These are phyloP conservation scores for Starmerella ratchasimensis DNA, from an alignment of 805 yeast genomes.

Conservation along the genomic window DNA sequence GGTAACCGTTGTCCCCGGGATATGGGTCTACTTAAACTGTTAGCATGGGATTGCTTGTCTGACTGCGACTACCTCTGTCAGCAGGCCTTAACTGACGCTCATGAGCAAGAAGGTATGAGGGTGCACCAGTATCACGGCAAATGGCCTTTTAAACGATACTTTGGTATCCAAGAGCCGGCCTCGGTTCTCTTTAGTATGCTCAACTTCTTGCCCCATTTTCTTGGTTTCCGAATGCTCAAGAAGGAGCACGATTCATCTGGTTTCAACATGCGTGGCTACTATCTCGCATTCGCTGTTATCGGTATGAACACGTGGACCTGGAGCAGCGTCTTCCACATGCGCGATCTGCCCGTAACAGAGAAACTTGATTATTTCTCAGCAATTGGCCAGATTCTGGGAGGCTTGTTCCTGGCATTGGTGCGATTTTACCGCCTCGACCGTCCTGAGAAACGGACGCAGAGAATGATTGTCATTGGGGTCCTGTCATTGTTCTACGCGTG, in stretches of 20 bases:
- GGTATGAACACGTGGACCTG: slow-evolving; percentile 82
- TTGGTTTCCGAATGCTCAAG: slow-evolving; percentile 31
- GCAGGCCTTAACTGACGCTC: slow-evolving; percentile 44
- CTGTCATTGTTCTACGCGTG: slow-evolving; percentile 35
- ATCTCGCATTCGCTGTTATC: slow-evolving; percentile 40
- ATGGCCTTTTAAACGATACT: slow-evolving; percentile 78
- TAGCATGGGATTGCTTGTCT: slow-evolving; percentile 62
- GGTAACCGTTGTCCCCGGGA: slow-evolving; percentile 28
- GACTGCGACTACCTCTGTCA: slow-evolving; percentile 94
- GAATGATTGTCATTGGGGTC: slow-evolving; percentile 29
- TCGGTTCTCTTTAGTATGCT: slow-evolving; percentile 66
- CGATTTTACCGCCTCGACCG: slow-evolving; percentile 49
- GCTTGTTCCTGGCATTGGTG: slow-evolving; percentile 53
- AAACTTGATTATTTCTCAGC: slow-evolving; percentile 85
- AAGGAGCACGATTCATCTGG: slow-evolving; percentile 20
- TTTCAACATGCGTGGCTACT: slow-evolving; percentile 23
- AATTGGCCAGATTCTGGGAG: slow-evolving; percentile 70
- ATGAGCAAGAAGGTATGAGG: slow-evolving; percentile 39
- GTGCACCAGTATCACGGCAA: slow-evolving; percentile 87
- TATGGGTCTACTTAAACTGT: slow-evolving; percentile 29
- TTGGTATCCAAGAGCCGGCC: slow-evolving; percentile 76
- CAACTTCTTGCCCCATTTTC: slow-evolving; percentile 51
- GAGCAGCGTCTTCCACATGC: slow-evolving; percentile 73
- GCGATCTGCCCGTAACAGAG: slow-evolving; percentile 72
- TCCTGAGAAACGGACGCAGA: slow-evolving; percentile 20